Evolutionary conservation across 1,139 yeast species (phyloP).

Genomic region (Taphrina populina): DNA sequence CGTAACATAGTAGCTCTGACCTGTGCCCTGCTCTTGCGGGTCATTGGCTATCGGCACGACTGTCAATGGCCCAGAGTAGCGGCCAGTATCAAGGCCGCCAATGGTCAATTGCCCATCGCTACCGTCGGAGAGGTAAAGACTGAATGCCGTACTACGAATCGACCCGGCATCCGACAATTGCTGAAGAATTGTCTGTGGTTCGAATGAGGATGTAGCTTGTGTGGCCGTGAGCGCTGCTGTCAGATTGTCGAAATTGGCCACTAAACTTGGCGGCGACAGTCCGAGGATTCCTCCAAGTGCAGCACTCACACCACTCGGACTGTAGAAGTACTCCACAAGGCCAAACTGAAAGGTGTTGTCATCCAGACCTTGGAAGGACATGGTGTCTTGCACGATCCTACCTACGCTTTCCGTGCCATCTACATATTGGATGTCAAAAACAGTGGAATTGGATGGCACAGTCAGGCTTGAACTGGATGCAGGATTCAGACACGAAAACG

Average conservation of each 20-base stretch:
- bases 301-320: conserved; percentile 14
- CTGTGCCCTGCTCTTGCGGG: not conserved
- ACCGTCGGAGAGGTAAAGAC: conserved; percentile 51
- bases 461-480: conserved; percentile 2
- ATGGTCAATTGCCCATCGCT: conserved; percentile 54
- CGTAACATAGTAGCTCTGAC: conserved; percentile 34
- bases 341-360: conserved; percentile 31
- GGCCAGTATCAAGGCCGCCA: conserved; percentile 60
- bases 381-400: conserved; percentile 28
- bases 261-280: conserved; percentile 29
- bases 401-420: conserved; percentile 33
- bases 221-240: conserved; percentile 8
- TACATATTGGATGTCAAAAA: conserved; percentile 27
- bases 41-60: conserved; percentile 38
- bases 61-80: conserved; percentile 52
- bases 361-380: conserved; percentile 17
- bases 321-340: conserved; percentile 30
- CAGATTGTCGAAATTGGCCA: conserved; percentile 9
- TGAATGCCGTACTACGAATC: conserved; percentile 25
- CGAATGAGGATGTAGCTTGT: not conserved
- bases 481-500: conserved; percentile 26
- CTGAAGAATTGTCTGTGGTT: conserved; percentile 32
- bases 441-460: conserved; percentile 22
- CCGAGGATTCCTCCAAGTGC: conserved; percentile 34
- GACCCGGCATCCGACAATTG: conserved; percentile 29